Base-by-base conservation (phyloP, 2,329 filamentous ascomycete species). In the Emericellopsis cladophorae region DNA sequence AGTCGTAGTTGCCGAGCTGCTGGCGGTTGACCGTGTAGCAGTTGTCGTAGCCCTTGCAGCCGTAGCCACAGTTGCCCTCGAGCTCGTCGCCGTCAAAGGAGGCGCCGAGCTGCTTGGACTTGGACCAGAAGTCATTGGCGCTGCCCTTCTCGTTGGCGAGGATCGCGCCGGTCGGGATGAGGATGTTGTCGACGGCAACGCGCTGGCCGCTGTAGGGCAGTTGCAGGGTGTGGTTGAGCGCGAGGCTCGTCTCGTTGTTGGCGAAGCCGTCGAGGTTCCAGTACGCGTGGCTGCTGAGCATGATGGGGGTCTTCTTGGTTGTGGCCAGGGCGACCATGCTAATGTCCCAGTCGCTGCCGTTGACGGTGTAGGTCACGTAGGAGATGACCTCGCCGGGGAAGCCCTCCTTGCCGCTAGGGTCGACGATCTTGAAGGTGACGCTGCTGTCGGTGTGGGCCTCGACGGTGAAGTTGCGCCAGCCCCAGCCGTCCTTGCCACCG, bases 221-320 rank as follows among this genome's bases (percentile, higher is more conserved):
- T 56, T 79, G 70, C 36, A 89, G 68, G 12, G 79, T 81, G 64
- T 88, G 81, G 63, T 88, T 84, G 41, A 84, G 67, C 12, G 73
- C 71, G 2, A 64, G 67, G 43, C 68, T 66, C 2, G 81, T 84
- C 55, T 82, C 70, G 43, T 81, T 76, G 62, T 88, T 86, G 52
- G 80, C 70, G 52, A 84, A 90, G 29, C 79, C 84, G 52, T 89
- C 84, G 36, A 90, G 67, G 57, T 89, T 89, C 84, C 84, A 90
- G 68, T 90, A 90, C 7, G 74, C 76, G 66, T 84, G 68, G 48
- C 66, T 72, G 54, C 74, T 84, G 43, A 90, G 69, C 84, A 90
- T 89, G 57, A 90, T 86, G 38, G 84, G 84, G 6, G 84, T 89
- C 63, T 79, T 81, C 62, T 84, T 76, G 24, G 80, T 84, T 8